These are phyloP conservation scores for Penicillium sp. DNA, from an alignment of 2,329 filamentous ascomycete genomes.

Conservation along the genomic window DNA sequence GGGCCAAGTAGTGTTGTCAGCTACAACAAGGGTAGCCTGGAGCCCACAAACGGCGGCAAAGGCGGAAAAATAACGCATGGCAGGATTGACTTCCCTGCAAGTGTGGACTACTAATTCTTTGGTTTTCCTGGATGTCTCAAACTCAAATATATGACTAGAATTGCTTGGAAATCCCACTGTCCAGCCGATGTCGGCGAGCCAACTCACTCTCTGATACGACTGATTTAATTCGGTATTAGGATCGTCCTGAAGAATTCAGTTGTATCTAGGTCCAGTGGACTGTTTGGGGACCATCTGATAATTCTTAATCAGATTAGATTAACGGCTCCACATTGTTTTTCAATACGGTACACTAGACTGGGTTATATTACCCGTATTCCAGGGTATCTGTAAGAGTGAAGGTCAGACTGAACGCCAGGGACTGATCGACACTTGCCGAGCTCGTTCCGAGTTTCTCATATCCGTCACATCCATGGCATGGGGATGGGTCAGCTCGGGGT, in stretches of 20 bases:
- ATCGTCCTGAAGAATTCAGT: not conserved
- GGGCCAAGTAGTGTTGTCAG: not conserved
- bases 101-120: not conserved
- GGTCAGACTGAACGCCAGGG: not conserved
- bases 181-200: conserved; percentile 1
- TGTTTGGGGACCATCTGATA: conserved; percentile 5
- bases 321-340: not conserved
- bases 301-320: conserved; percentile 10
- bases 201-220: not conserved
- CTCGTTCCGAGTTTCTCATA: not conserved
- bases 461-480: not conserved
- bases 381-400: not conserved
- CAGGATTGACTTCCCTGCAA: not conserved
- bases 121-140: not conserved
- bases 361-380: not conserved
- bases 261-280: not conserved
- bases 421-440: not conserved
- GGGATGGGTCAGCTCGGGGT: not conserved
- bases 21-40: not conserved
- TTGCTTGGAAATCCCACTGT: not conserved
- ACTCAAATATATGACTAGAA: not conserved
- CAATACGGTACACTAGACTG: not conserved
- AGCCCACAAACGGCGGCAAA: not conserved
- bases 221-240: not conserved
- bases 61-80: not conserved